Conservation (phyloP, 306 rosid species). For the Myrica gale region DNA sequence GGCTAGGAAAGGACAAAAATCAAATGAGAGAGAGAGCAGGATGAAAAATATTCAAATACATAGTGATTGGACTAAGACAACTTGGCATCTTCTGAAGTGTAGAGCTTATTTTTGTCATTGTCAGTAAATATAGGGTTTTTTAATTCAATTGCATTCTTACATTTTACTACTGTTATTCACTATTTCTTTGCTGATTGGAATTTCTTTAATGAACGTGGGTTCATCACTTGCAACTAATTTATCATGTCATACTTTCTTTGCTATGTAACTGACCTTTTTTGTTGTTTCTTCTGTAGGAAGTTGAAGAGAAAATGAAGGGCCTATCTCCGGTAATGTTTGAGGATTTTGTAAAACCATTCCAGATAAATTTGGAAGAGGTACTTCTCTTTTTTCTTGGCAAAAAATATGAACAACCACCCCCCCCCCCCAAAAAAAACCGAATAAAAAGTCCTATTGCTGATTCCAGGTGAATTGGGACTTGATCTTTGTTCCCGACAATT, state of each 20-base stretch:
- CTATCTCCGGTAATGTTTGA: slow-evolving; percentile 83
- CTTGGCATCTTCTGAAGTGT: background rate
- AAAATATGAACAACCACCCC: background rate
- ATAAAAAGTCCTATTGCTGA: too few species aligned
- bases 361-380: slow-evolving; percentile 75
- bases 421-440: too few species aligned
- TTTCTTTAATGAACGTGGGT: slow-evolving; percentile 16
- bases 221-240: background rate
- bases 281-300: slow-evolving; percentile 51
- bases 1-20: background rate
- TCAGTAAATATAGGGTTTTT: background rate
- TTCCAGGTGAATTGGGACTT: background rate
- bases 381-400: slow-evolving; percentile 15
- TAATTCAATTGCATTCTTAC: background rate
- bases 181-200: background rate
- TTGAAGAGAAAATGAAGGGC: slow-evolving; percentile 70
- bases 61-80: background rate
- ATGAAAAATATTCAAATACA: background rate
- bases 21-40: background rate
- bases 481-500: background rate
- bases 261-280: background rate
- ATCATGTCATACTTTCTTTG: background rate
- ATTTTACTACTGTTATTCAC: background rate
- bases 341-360: slow-evolving; percentile 81
- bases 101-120: background rate